These are phyloP conservation scores for California macrophylla DNA, from an alignment of 441 rosid genomes.

Conservation along the genomic window DNA sequence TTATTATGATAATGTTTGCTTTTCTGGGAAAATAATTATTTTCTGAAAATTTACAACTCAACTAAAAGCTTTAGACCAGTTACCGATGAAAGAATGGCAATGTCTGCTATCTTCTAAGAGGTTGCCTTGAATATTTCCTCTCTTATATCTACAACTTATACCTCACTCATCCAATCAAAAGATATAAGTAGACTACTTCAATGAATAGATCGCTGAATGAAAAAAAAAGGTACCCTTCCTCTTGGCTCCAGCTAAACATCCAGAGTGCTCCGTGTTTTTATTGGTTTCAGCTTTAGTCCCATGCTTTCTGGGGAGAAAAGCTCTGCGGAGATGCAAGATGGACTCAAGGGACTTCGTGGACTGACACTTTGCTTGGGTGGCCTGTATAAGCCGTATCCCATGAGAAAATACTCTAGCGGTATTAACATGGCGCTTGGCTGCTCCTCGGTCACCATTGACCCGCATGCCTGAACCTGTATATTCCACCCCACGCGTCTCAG, in stretches of 20 bases:
- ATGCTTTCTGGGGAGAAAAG: constrained; percentile 98
- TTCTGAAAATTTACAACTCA: not conserved
- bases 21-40: not conserved
- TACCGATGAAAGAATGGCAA: not conserved
- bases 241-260: not conserved
- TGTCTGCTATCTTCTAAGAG: not conserved
- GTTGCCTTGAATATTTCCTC: not conserved
- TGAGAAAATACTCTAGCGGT: constrained; percentile 84
- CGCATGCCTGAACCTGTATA: constrained; percentile 89
- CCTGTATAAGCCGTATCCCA: constrained; percentile 65
- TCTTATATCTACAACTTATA: constrained; percentile 2
- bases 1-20: not conserved
- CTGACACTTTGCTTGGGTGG: constrained; percentile 55
- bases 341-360: constrained; percentile 86
- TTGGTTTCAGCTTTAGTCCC: constrained; percentile 92
- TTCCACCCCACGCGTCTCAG: no score
- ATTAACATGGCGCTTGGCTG: constrained; percentile 94
- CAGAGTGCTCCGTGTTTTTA: constrained; percentile 56
- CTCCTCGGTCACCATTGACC: constrained; percentile 91
- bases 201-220: not conserved
- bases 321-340: constrained; percentile 79
- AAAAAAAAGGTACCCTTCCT: not conserved
- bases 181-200: not conserved
- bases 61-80: not conserved
- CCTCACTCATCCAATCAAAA: not conserved